phyloP scores from a whole-genome alignment of 768 basidiomycete species.

The Austroboletus festivus region DNA sequence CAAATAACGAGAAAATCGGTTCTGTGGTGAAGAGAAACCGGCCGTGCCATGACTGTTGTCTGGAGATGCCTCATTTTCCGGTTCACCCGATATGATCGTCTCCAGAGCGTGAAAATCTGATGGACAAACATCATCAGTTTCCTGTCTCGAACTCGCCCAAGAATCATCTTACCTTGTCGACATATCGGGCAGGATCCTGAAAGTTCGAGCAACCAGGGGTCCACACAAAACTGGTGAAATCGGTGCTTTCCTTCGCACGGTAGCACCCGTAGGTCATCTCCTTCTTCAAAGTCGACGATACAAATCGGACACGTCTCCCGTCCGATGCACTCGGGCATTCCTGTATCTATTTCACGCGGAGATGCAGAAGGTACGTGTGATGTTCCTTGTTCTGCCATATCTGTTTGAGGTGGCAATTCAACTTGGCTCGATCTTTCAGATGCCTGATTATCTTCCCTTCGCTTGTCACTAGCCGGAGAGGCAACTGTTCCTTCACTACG shows the following conservation, averaged over 20 bases:
- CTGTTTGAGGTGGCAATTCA: neutral
- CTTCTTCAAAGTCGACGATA: slow-evolving; percentile 90
- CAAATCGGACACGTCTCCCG: slow-evolving; percentile 93
- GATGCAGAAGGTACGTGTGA: neutral
- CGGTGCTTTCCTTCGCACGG: slow-evolving; percentile 90
- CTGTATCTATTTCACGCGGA: slow-evolving; percentile 32
- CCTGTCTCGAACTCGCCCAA: neutral
- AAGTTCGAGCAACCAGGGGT: slow-evolving; percentile 88
- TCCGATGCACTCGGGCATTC: slow-evolving; percentile 65
- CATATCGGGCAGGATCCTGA: slow-evolving; percentile 92
- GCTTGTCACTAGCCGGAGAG: neutral
- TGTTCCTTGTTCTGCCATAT: neutral
- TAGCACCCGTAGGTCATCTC: slow-evolving; percentile 85
- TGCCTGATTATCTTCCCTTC: neutral
- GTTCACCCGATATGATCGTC: slow-evolving; percentile 45
- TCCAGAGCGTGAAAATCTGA: slow-evolving; percentile 62
- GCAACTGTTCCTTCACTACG: neutral
- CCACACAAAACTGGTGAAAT: slow-evolving; percentile 89
- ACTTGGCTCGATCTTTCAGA: slow-evolving; percentile 8
- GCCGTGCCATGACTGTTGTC: slow-evolving; percentile 14
- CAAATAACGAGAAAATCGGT: slow-evolving; percentile 57
- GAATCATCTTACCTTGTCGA: slow-evolving; percentile 63
- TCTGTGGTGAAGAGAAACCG: slow-evolving; percentile 22
- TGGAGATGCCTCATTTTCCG: slow-evolving; percentile 13
- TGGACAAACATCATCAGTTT: neutral